Percentiles rank a stretch among this genome's conserved stretches.
Evolutionary conservation across 208 protist genomes (phyloP).

Genomic region (Porcisia deanei): DNA sequence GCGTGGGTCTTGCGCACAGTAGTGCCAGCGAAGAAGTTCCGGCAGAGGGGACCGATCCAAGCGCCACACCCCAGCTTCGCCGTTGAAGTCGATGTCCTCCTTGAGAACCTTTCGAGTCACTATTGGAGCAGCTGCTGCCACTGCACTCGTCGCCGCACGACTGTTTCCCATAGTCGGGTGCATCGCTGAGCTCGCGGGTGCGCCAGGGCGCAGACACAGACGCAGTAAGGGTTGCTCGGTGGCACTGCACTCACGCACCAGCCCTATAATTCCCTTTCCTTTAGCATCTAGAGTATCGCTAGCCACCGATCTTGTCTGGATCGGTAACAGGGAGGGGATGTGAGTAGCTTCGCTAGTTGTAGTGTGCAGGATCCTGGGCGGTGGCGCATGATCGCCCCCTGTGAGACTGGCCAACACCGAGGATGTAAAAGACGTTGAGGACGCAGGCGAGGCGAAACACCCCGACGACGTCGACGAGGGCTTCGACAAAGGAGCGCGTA

Average conservation of each 20-base stretch:
- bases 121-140: background rate
- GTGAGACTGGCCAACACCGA: conserved; percentile 17
- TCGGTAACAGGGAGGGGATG: background rate
- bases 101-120: conserved; percentile 41
- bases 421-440: conserved; percentile 15
- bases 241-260: conserved; percentile 22
- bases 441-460: background rate
- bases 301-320: background rate
- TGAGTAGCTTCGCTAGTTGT: background rate
- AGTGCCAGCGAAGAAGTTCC: conserved; percentile 75
- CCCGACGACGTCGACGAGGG: background rate
- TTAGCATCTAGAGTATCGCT: background rate
- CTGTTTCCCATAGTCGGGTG: background rate
- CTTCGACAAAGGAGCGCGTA: conserved; percentile 5
- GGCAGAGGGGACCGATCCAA: conserved; percentile 18
- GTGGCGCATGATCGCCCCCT: background rate
- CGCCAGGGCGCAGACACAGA: conserved; percentile 10
- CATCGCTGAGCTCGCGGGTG: background rate
- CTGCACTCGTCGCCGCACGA: background rate
- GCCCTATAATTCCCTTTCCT: conserved; percentile 3
- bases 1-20: conserved; percentile 75
- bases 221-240: conserved; percentile 25
- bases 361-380: background rate
- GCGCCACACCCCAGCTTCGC: conserved; percentile 57
- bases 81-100: conserved; percentile 59